Evolutionary conservation across 2,329 filamentous ascomycete genomes (phyloP).

Genomic region (Nemania sp.): DNA sequence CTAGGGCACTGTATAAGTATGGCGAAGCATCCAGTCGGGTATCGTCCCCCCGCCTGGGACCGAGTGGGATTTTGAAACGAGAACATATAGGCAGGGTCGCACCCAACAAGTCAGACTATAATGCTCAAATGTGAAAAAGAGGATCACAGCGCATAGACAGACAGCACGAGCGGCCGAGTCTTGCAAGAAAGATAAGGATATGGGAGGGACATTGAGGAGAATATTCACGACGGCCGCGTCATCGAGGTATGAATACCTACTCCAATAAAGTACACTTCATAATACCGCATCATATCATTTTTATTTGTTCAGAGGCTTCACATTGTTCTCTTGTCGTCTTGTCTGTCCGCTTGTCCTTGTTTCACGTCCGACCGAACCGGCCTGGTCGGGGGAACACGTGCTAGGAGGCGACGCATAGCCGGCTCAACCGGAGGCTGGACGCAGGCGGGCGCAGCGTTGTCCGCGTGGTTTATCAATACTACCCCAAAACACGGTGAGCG

Average conservation of each 20-base stretch:
- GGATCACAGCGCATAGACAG: conserved; percentile 18
- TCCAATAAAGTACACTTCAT: not conserved
- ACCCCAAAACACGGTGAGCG: not conserved
- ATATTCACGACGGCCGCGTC: conserved; percentile 19
- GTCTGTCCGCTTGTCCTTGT: too few relatives aligned
- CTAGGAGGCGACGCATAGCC: conserved; percentile 13
- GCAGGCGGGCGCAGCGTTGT: conserved; percentile 1
- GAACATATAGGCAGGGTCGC: conserved; percentile 14
- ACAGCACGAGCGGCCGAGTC: not conserved
- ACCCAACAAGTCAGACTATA: not conserved
- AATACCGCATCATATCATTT: not conserved
- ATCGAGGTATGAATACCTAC: conserved; percentile 9
- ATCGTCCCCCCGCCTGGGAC: conserved; percentile 7
- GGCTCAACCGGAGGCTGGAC: conserved; percentile 13
- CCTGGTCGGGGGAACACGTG: not conserved
- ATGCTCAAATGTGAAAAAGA: conserved; percentile 2
- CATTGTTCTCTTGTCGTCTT: not conserved
- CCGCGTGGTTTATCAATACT: not conserved
- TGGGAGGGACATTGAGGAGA: too few relatives aligned
- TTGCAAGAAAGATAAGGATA: not conserved
- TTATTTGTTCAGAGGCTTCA: not conserved
- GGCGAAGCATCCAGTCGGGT: conserved; percentile 17
- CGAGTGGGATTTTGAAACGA: conserved; percentile 20
- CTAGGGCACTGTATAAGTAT: conserved; percentile 11
- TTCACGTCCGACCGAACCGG: conserved; percentile 1